Conservation (phyloP, 2,329 filamentous ascomycete species). For the Exophiala sp. region DNA sequence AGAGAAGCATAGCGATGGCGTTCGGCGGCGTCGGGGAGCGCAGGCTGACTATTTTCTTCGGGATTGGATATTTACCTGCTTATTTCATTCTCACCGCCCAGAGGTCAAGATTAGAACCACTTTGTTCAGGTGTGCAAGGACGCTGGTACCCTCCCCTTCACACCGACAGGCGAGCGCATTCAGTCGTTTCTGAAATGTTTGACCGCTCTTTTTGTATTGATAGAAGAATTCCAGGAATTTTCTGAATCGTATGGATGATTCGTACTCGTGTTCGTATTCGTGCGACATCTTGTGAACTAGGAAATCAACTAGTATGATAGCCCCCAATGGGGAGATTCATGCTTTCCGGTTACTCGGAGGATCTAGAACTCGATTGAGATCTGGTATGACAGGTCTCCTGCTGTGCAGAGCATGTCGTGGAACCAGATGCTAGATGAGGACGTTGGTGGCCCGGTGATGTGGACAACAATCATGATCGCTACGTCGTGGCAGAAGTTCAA, state of each 20-base stretch:
- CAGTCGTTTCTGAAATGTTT: conserved; percentile 22
- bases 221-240: conserved; percentile 14
- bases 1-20: conserved; percentile 26
- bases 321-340: too few relatives aligned
- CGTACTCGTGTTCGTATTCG: background rate
- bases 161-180: conserved; percentile 8
- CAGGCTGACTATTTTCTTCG: conserved; percentile 19
- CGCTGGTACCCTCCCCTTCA: conserved; percentile 12
- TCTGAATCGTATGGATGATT: conserved; percentile 1
- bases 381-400: background rate
- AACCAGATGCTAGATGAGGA: conserved; percentile 4
- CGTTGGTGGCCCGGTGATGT: conserved; percentile 9
- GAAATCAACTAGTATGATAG: too few relatives aligned
- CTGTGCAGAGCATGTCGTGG: conserved; percentile 12
- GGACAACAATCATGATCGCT: conserved; percentile 9
- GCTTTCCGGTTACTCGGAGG: background rate
- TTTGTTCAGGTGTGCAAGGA: conserved; percentile 8
- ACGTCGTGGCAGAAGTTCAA: background rate
- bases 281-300: too few relatives aligned
- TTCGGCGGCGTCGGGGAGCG: conserved; percentile 8
- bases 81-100: conserved; percentile 3
- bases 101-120: conserved; percentile 7
- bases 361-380: background rate
- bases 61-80: conserved; percentile 23
- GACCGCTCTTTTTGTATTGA: conserved; percentile 18